phyloP scores from a whole-genome alignment of 2,329 filamentous ascomycete genomes.

The Penicillium nordicum region DNA sequence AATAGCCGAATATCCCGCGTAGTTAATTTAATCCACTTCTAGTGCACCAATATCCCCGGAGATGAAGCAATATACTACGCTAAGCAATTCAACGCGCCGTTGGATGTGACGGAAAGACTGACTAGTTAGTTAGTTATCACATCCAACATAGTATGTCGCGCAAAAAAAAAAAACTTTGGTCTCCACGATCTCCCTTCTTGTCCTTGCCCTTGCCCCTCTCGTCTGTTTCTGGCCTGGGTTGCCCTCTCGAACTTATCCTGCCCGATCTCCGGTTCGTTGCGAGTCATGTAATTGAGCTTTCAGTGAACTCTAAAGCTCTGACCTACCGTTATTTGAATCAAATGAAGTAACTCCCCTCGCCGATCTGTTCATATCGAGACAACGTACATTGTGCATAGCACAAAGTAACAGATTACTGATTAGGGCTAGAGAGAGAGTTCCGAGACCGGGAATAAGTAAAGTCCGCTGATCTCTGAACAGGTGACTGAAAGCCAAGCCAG shows the following conservation, averaged over 20 bases:
- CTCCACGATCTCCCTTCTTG: neutral
- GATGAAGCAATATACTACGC: neutral
- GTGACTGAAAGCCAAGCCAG: neutral
- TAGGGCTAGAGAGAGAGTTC: neutral
- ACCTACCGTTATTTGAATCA: neutral
- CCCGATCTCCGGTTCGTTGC: neutral
- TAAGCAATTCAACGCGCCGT: neutral
- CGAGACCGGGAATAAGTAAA: neutral
- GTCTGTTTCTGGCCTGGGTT: neutral
- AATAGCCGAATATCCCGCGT: neutral
- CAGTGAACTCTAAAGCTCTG: neutral
- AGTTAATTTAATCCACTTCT: neutral
- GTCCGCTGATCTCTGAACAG: neutral
- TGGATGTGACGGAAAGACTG: neutral
- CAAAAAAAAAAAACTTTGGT: neutral
- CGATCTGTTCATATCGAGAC: neutral
- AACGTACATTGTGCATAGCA: neutral
- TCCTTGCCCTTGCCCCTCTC: neutral
- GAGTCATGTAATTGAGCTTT: neutral
- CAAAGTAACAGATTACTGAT: neutral
- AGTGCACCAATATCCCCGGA: neutral
- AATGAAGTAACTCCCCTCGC: neutral
- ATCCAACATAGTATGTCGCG: neutral
- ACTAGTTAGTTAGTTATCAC: too few species aligned
- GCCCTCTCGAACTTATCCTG: too few species aligned